These are phyloP conservation scores for Misopates orontium DNA, from an alignment of 257 asterid species.

Conservation along the genomic window DNA sequence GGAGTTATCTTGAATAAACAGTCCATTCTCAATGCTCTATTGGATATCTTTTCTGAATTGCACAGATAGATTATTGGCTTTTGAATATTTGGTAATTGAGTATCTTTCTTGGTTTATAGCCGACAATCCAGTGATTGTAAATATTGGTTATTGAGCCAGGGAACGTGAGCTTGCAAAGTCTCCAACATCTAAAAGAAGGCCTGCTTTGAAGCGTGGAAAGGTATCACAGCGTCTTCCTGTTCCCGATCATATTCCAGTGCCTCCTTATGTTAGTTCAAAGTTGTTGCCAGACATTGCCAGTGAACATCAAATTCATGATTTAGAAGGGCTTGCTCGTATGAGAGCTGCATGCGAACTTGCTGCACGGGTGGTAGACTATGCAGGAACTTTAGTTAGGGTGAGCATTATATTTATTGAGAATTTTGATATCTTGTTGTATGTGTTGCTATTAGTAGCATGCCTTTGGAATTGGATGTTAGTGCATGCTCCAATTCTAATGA, in stretches of 20 bases:
- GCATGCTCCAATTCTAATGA: not conserved
- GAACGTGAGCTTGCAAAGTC: constrained; percentile 74
- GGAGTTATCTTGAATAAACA: too few relatives aligned
- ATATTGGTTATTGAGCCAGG: constrained; percentile 39
- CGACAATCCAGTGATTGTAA: not conserved
- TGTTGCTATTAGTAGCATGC: constrained; percentile 15
- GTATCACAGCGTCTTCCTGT: constrained; percentile 80
- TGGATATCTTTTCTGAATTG: too few relatives aligned
- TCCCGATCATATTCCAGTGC: constrained; percentile 80
- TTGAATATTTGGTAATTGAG: not conserved
- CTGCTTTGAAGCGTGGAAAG: constrained; percentile 87
- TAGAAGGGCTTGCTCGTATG: constrained; percentile 76
- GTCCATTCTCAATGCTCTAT: not conserved
- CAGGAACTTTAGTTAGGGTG: constrained; percentile 91
- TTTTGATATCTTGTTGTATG: constrained; percentile 8
- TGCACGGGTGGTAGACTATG: constrained; percentile 82
- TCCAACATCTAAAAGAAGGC: constrained; percentile 52
- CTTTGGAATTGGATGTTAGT: not conserved
- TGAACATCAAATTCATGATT: constrained; percentile 73
- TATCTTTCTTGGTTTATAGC: not conserved
- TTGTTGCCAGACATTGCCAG: constrained; percentile 71
- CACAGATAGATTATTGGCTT: too few relatives aligned
- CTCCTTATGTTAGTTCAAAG: constrained; percentile 72
- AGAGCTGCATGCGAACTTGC: constrained; percentile 96
- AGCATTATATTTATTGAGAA: constrained; percentile 30